phyloP scores from a whole-genome alignment of 106 monocot species.

The Dendrobium catenatum region DNA sequence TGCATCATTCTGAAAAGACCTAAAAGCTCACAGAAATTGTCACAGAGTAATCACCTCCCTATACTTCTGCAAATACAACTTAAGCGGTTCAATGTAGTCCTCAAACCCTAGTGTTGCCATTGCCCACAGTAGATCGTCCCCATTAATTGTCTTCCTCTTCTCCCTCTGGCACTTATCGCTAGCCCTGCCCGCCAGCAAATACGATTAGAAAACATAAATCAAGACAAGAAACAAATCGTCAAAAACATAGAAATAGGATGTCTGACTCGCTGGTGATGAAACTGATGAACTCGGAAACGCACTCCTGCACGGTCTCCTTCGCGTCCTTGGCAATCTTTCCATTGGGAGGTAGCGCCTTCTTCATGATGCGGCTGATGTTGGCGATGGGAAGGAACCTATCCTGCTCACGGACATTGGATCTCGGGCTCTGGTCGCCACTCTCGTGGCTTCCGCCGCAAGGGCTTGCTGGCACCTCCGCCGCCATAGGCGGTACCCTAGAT shows the following conservation, averaged over 20 bases:
- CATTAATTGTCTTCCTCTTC: conserved; percentile 66
- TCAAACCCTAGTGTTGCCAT: conserved; percentile 50
- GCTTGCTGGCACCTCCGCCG: conserved; percentile 20
- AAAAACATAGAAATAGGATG: neutral
- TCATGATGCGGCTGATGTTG: conserved; percentile 69
- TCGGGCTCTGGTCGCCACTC: conserved; percentile 36
- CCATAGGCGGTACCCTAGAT: conserved; percentile 15
- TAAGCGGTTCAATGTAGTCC: conserved; percentile 44
- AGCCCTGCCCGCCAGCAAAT: conserved; percentile 19
- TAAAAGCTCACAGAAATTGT: neutral
- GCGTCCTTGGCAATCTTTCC: conserved; percentile 76
- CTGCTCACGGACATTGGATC: conserved; percentile 34
- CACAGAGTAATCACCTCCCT: conserved; percentile 3
- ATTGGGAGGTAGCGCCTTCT: conserved; percentile 48
- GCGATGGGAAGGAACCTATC: conserved; percentile 71
- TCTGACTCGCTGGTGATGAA: conserved; percentile 73
- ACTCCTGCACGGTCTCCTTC: conserved; percentile 78
- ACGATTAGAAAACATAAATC: neutral
- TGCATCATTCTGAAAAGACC: neutral
- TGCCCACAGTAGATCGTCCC: conserved; percentile 50
- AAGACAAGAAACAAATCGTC: neutral
- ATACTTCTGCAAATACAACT: conserved; percentile 33
- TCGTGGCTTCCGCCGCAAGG: conserved; percentile 30
- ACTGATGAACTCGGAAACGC: conserved; percentile 80
- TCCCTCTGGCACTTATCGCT: conserved; percentile 57